Base-by-base conservation (phyloP, 768 basidiomycete species). In the Tylopilus rubrobrunneus region DNA sequence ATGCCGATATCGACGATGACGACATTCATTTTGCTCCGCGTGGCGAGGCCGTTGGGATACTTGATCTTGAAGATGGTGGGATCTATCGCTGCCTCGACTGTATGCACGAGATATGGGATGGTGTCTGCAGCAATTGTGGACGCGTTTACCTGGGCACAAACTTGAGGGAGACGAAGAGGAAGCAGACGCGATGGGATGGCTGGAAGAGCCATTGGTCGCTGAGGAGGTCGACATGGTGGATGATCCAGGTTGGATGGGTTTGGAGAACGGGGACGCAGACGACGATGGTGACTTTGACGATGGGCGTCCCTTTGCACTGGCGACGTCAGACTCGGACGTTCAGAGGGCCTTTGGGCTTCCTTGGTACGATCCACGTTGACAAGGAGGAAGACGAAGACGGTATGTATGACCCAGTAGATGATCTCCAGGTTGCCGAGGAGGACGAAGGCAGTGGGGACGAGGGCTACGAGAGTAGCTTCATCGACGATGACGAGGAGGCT, bases 21-120 rank as follows among this genome's bases (percentile, higher is more conserved):
- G 62, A 58, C 45, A 64, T 53, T 49, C 56, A 52, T 40, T 25
- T 56, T 23, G 44, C 50, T 15, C 62, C 48, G 60, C 60, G 62
- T 63, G 60, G 70, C 61, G 50, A 76, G 40, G 72, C 76, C 27
- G 70, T 84, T 59, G 87, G 88, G 1, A 80, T 86, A 74, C 78
- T 79, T 33, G 89, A 92, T 62, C 74, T 73, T 9, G 87, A 89
- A 58, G 89, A 91, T 53, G 87, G 84, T 11, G 86, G 84, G 1
- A 76, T 92, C n/a, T 85, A 82, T 62, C 78, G 89, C 17, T 92
- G 90, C 65, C 62, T 82, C 15, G 83, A 84, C 41, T 92, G 89
- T 58, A 78, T 84, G 76, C 83, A 91, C 62, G 90, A 92, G 70
- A 86, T 92, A 56, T 82, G 78, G 79, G 82, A 76, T 56, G 86